These are phyloP conservation scores for Solanum clarkiae DNA, from an alignment of 257 asterid genomes.

Conservation along the genomic window DNA sequence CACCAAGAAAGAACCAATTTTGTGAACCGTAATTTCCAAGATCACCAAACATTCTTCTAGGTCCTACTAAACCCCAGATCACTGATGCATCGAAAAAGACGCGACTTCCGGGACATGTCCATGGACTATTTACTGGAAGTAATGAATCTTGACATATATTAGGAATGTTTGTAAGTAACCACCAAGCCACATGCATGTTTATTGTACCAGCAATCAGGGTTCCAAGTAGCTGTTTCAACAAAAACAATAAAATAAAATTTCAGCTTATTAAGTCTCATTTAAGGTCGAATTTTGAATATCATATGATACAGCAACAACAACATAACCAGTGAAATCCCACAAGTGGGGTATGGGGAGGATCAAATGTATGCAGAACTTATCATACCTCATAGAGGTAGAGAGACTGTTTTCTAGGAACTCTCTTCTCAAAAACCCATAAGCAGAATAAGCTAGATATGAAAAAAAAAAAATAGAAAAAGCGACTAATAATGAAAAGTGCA, in stretches of 20 bases:
- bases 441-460: no score
- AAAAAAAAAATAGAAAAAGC: no score
- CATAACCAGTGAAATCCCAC: no score
- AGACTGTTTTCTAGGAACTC: no score
- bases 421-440: no score
- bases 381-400: no score
- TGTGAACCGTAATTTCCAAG: background rate
- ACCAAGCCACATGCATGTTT: background rate
- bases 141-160: background rate
- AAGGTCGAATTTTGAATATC: background rate
- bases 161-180: background rate
- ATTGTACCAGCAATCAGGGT: constrained; percentile 1
- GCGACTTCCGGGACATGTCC: constrained; percentile 2
- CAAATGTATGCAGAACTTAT: no score
- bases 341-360: no score
- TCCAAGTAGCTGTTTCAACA: background rate
- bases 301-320: no score
- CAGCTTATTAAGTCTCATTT: background rate
- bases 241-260: background rate
- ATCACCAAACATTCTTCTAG: background rate
- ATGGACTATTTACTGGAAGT: background rate
- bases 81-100: constrained; percentile 6
- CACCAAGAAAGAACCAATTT: constrained; percentile 1
- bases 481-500: no score
- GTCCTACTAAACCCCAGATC: constrained; percentile 5